A percentile compares a stretch with the other conserved stretches of the same genome.
These are phyloP conservation scores for Aspergillus thermomutatus DNA, from an alignment of 2,329 filamentous ascomycete genomes.

Conservation along the genomic window DNA sequence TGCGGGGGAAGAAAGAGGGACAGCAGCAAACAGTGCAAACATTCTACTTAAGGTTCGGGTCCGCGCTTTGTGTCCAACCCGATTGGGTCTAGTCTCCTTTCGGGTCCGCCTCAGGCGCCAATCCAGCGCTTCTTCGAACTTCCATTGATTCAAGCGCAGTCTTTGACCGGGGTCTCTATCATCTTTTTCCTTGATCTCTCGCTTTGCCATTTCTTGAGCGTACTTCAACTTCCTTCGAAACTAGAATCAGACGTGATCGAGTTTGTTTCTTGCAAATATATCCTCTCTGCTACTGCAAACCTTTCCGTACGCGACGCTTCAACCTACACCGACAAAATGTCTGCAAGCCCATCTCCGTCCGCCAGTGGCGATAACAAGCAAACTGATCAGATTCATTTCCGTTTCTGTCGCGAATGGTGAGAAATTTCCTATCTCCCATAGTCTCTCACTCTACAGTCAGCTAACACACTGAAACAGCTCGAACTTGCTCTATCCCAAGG, in stretches of 20 bases:
- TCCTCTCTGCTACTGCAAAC: background rate
- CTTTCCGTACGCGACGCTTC: background rate
- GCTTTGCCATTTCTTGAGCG: background rate
- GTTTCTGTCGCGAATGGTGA: conserved; percentile 95
- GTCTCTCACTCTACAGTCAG: background rate
- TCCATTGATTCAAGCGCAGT: conserved; percentile 4
- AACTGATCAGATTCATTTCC: conserved; percentile 82
- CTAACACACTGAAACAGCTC: conserved; percentile 55
- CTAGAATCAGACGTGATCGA: background rate
- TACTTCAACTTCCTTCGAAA: background rate
- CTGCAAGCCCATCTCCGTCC: conserved; percentile 42
- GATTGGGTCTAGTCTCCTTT: conserved; percentile 8
- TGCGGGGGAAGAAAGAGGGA: conserved; percentile 28
- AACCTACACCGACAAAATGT: conserved; percentile 27
- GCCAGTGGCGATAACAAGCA: conserved; percentile 38
- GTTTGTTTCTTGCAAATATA: background rate
- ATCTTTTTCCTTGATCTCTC: background rate
- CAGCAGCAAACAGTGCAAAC: conserved; percentile 18
- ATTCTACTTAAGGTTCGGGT: conserved; percentile 8
- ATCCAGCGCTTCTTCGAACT: conserved; percentile 15
- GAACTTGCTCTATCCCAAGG: conserved; percentile 96
- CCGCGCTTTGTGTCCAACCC: conserved; percentile 3
- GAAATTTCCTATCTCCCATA: conserved; percentile 13
- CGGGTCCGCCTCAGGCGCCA: background rate
- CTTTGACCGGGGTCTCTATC: background rate